A percentile compares a stretch with the other conserved stretches of the same genome.
Conservation (phyloP, 1,284 basidiomycete species). For the Dichomitus squalens region DNA sequence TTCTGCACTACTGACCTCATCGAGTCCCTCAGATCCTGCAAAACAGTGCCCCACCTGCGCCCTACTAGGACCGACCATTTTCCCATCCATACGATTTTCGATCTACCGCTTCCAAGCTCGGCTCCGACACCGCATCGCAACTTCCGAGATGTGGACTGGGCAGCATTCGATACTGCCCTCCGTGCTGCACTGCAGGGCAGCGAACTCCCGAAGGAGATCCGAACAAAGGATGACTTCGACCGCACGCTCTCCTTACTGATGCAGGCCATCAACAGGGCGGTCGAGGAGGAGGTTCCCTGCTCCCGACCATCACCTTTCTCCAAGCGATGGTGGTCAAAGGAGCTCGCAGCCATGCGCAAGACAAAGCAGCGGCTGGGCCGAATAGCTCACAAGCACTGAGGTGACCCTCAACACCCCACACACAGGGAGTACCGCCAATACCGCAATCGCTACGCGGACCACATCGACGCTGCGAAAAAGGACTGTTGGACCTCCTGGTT, state of each 20-base stretch:
- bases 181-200: neutral
- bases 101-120: constrained; percentile 5
- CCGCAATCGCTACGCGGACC: constrained; percentile 32
- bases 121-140: constrained; percentile 11
- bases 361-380: constrained; percentile 29
- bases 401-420: constrained; percentile 28
- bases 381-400: constrained; percentile 34
- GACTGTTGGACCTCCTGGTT: constrained; percentile 41
- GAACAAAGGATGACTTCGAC: constrained; percentile 19
- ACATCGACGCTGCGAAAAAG: constrained; percentile 33
- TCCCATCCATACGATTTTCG: constrained; percentile 22
- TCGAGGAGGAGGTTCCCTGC: constrained; percentile 27
- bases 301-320: constrained; percentile 27
- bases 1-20: constrained; percentile 25
- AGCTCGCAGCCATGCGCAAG: constrained; percentile 22
- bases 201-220: neutral
- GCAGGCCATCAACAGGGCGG: constrained; percentile 19
- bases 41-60: constrained; percentile 2
- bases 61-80: constrained; percentile 32
- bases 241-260: constrained; percentile 13
- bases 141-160: constrained; percentile 31
- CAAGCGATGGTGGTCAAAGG: constrained; percentile 32
- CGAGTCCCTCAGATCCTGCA: constrained; percentile 25
- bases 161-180: constrained; percentile 21
- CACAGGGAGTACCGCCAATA: constrained; percentile 26